Conservation (phyloP, 345 rosid species). For the Eucalyptus tenuipes region DNA sequence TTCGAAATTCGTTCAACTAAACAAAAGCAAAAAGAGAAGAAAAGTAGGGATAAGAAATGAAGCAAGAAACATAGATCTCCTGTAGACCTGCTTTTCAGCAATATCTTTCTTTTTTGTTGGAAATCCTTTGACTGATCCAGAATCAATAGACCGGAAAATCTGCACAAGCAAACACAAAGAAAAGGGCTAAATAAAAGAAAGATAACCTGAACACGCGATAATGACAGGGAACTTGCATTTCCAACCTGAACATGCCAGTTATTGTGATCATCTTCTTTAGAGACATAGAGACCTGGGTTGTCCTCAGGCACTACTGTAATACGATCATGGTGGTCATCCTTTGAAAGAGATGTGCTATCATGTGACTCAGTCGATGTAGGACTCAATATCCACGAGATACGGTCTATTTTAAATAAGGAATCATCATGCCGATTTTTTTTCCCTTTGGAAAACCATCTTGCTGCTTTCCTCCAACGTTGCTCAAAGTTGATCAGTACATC, state of each 20-base stretch:
- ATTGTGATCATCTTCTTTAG: constrained; percentile 44
- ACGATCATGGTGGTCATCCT: constrained; percentile 20
- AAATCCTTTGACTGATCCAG: constrained; percentile 76
- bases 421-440: constrained; percentile 68
- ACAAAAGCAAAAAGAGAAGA: neutral
- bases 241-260: constrained; percentile 88
- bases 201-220: neutral
- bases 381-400: constrained; percentile 90
- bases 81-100: constrained; percentile 36
- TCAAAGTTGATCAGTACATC: constrained; percentile 94
- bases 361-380: constrained; percentile 20
- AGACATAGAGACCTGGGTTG: constrained; percentile 36
- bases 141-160: constrained; percentile 84
- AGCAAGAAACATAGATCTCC: neutral
- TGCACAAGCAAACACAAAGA: constrained; percentile 4
- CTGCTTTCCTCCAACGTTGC: constrained; percentile 91
- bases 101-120: constrained; percentile 26
- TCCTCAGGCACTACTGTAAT: constrained; percentile 52
- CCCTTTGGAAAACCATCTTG: constrained; percentile 53
- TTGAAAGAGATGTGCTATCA: constrained; percentile 40
- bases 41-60: neutral
- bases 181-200: neutral
- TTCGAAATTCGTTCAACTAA: neutral
- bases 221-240: neutral
- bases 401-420: constrained; percentile 61